Conservation (phyloP, 2,329 filamentous ascomycete genomes). For the Alternaria sp. region DNA sequence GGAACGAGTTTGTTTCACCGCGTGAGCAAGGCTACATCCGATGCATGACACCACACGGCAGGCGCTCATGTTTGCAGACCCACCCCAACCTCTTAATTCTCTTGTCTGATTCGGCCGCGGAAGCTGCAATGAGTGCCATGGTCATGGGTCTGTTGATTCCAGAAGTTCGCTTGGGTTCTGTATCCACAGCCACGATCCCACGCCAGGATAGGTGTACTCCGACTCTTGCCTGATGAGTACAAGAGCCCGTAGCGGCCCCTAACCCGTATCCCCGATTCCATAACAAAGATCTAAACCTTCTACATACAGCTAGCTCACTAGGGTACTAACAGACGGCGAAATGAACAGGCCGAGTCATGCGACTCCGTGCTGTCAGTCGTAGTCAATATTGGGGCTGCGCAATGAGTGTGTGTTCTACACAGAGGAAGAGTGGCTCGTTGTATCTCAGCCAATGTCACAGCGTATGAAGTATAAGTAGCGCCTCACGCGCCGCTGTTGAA, state of each 20-base stretch:
- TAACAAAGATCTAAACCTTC: background rate
- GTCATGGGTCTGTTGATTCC: background rate
- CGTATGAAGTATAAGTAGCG: background rate
- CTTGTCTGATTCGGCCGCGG: background rate
- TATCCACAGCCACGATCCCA: constrained; percentile 3
- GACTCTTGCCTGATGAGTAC: background rate
- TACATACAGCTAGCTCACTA: background rate
- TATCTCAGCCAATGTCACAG: background rate
- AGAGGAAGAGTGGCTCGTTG: background rate
- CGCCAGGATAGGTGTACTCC: background rate
- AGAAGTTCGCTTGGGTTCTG: background rate
- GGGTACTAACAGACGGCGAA: background rate
- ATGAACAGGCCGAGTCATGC: background rate
- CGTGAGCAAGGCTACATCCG: background rate
- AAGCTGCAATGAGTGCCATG: background rate
- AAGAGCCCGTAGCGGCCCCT: background rate
- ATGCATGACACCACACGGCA: background rate
- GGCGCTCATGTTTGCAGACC: background rate
- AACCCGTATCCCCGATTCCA: background rate
- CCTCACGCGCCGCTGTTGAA: background rate
- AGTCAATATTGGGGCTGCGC: background rate
- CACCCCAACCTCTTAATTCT: background rate
- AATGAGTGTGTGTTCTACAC: background rate
- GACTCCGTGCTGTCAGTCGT: background rate
- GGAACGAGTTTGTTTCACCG: background rate